phyloP scores from a whole-genome alignment of 2,329 filamentous ascomycete species.

The Xylaria digitata region DNA sequence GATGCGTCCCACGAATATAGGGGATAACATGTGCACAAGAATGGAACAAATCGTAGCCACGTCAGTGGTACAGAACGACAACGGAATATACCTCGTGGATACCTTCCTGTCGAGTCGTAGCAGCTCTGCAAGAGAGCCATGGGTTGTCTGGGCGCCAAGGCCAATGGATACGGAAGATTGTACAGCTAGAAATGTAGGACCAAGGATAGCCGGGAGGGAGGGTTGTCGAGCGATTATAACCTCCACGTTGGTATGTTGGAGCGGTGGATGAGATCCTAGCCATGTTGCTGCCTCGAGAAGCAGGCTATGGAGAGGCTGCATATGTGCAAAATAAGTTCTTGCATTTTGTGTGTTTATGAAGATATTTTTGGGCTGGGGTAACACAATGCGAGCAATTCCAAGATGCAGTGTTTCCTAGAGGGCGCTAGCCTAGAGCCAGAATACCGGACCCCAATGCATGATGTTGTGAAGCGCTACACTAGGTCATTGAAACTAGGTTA shows the following conservation, averaged over 20 bases:
- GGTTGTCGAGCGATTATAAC: constrained; percentile 10
- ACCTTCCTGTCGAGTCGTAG: constrained; percentile 39
- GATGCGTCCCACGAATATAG: constrained; percentile 23
- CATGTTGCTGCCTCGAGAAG: neutral
- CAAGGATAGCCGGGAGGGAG: neutral
- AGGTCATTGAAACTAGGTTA: neutral
- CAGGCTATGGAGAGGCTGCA: neutral
- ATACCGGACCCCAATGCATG: constrained; percentile 19
- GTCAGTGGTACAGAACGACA: constrained; percentile 32
- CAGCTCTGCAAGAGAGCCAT: constrained; percentile 28
- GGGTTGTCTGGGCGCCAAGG: constrained; percentile 37
- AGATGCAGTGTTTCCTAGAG: constrained; percentile 7
- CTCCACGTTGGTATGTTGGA: neutral
- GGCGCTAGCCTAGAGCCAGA: constrained; percentile 15
- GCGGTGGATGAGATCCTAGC: neutral
- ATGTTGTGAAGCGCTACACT: constrained; percentile 14
- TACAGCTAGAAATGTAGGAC: constrained; percentile 30
- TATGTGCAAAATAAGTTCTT: neutral
- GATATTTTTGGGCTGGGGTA: constrained; percentile 15
- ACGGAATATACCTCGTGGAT: constrained; percentile 21
- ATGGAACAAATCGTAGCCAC: constrained; percentile 25
- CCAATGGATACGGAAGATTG: constrained; percentile 28
- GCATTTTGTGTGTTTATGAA: neutral
- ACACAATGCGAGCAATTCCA: constrained; percentile 11
- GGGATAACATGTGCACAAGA: neutral